Evolutionary conservation across 768 basidiomycete genomes (phyloP), one percentile per base, ranked within the genome.

Genomic region (Amanita pseudoporphyria): DNA sequence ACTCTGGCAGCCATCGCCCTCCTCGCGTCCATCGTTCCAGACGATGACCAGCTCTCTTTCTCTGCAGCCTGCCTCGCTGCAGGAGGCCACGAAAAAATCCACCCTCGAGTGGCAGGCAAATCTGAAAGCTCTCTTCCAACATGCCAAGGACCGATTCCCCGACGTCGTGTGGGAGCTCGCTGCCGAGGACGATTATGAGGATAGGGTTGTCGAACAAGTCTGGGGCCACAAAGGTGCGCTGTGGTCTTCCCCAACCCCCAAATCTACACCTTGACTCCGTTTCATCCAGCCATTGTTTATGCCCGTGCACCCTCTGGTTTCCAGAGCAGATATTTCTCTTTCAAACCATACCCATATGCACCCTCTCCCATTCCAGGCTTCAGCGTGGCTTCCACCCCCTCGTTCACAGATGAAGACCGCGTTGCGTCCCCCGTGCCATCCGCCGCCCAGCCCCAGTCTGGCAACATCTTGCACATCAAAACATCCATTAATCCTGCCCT

Each of bases 151-250:
- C 53, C 76, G 90, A 50, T 98, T 93, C 60, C 86, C 88, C n/a
- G 95, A 98, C 68, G 92, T 98, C 45, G 81, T 90, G n/a, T 98
- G 95, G 94, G 81, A 83, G 62, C 71, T 84, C 16, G 62, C 61
- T 0, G 68, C 58, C 33, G 79, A 78, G 28, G 75, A 76, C 45
- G 72, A 73, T 52, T 70, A 67, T 9, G 78, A 72, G 33, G 68
- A 71, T 40, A 64, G 66, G 41, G 63, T 65, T 47, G 59, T 66
- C 44, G 74, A 75, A 50, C 79, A 85, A 56, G 81, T 96, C 22
- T 96, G 87, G 84, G 94, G 89, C 3, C 95, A 98, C 65, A 95
- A 97, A 79, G 93, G 93, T 95, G 30, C 13, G 78, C 63, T 22
- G 40, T 37, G 32, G 9, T 37, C 26, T 16, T 31, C 16, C 28